Evolutionary conservation across 495 filamentous ascomycete genomes (phyloP), one percentile per base, ranked within the genome.

Genomic region (Bathelium albidoporum): DNA sequence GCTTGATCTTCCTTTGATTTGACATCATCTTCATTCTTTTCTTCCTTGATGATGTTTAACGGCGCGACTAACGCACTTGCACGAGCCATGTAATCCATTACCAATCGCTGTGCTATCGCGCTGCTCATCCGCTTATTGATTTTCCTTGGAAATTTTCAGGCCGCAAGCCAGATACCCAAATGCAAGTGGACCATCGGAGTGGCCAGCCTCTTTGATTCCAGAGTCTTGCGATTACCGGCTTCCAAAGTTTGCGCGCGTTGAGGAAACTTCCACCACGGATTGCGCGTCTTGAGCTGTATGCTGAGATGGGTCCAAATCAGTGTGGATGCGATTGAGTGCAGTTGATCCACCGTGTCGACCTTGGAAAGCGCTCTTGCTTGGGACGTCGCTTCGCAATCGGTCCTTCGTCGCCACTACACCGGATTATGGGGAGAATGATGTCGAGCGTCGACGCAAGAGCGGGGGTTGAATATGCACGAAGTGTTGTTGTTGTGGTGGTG

Each of bases 51-150:
- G 58, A 72, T 70, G 41, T 70, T 67, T 14, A 72, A 49, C 4
- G 70, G 70, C 11, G 70, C 70, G 11, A 72, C 70, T 59, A 70
- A 63, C 9, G 70, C 70, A 52, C 68, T 71, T 36, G 65, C 65
- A n/a, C 49, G 49, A 9, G 49, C 16, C 16, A 24, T 10, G 24
- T 55, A 28, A 26, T 55, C 4, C 49, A 55, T 55, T 9, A 7
- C 49, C 7, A 11, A 9, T 29, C 24, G 49, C 49, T 28, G 49
- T 11, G 26, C 24, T 16, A 9, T 9, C 49, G 24, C 9, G 20
- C 2, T 28, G 24, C 20, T 55, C 49, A 29, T 55, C 20, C 12
- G 29, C 22, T 24, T 14, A 9, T 28, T 24, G 24, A 9, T 20
- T 9, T 28, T 55, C 9, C 20, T 55, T 29, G 5, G 24, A 29